Evolutionary conservation across 495 filamentous ascomycete species (phyloP).

Genomic region (Tetracladium setigerum): DNA sequence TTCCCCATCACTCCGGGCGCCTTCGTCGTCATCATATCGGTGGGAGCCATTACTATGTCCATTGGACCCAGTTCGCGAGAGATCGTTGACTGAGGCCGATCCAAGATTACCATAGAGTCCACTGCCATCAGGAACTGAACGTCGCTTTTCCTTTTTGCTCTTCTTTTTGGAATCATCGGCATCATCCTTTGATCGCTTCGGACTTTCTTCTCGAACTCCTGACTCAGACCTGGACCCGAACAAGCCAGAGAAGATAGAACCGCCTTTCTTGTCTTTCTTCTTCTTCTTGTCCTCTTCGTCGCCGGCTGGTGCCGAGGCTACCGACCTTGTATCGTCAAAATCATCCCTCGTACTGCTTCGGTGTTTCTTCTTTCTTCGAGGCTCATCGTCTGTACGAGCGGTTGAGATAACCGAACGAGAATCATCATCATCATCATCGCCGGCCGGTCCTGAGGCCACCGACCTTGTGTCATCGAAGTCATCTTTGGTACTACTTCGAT

Average conservation of each 20-base stretch:
- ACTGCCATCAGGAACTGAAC: conserved; percentile 11
- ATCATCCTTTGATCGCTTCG: conserved; percentile 18
- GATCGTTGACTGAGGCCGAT: conserved; percentile 12
- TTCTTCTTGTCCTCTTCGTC: conserved; percentile 22
- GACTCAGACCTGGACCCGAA: conserved; percentile 25
- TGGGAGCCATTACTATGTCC: conserved; percentile 9
- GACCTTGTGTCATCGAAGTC: conserved; percentile 26
- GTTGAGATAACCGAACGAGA: too few relatives aligned
- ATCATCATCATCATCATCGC: background rate
- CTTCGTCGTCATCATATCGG: conserved; percentile 10
- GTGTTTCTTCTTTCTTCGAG: conserved; percentile 21
- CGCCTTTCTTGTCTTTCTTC: conserved; percentile 26
- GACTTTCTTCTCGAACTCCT: conserved; percentile 16
- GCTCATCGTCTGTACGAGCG: conserved; percentile 14
- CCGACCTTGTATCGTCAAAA: conserved; percentile 32
- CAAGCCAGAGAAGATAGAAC: conserved; percentile 23
- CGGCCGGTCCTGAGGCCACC: conserved; percentile 21
- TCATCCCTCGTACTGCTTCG: conserved; percentile 23
- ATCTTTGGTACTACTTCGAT: conserved; percentile 11
- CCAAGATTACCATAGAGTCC: conserved; percentile 13
- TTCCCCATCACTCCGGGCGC: conserved; percentile 6
- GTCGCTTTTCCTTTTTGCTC: conserved; percentile 20
- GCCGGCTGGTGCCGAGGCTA: conserved; percentile 28
- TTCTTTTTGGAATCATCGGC: conserved; percentile 21
- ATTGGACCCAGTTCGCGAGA: conserved; percentile 11